A percentile compares a stretch with the other conserved stretches of the same genome.
These are phyloP conservation scores for Starmerella powellii DNA, from an alignment of 805 yeast species.

Conservation along the genomic window DNA sequence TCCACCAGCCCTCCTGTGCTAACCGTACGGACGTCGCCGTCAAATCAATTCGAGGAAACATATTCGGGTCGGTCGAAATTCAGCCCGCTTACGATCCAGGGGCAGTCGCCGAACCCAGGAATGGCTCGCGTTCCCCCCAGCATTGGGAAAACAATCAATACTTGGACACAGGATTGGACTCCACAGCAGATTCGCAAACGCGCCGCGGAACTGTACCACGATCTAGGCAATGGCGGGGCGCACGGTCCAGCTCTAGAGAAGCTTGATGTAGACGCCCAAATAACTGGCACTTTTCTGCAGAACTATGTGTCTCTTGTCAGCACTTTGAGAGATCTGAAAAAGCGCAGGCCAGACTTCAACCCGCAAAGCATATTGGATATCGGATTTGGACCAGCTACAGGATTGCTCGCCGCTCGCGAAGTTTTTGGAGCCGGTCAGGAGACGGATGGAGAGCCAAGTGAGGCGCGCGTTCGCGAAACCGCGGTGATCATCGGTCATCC, in stretches of 20 bases:
- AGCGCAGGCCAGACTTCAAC: conserved; percentile 40
- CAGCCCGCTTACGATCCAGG: conserved; percentile 45
- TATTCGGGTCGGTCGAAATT: conserved; percentile 23
- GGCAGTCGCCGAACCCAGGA: conserved; percentile 38
- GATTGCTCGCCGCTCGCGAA: conserved; percentile 78
- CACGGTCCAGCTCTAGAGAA: conserved; percentile 36
- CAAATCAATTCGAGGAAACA: neutral
- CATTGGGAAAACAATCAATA: conserved; percentile 47
- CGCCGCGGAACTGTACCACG: conserved; percentile 45
- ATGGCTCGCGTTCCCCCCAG: conserved; percentile 45
- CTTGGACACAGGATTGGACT: conserved; percentile 47
- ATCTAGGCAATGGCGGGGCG: conserved; percentile 41
- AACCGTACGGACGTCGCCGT: neutral
- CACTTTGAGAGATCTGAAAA: conserved; percentile 53
- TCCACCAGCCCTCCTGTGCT: conserved; percentile 1
- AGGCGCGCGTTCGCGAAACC: conserved; percentile 41
- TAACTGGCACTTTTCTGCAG: conserved; percentile 69
- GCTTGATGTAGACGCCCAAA: conserved; percentile 54
- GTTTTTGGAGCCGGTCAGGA: conserved; percentile 41
- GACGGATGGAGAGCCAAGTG: neutral
- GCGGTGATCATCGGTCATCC: conserved; percentile 58
- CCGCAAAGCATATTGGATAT: conserved; percentile 65
- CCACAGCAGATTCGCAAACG: conserved; percentile 55
- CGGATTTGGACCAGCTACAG: conserved; percentile 87
- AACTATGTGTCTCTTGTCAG: conserved; percentile 62